phyloP scores from a whole-genome alignment of 2,329 filamentous ascomycete genomes.

The Alternaria ventricosa region DNA sequence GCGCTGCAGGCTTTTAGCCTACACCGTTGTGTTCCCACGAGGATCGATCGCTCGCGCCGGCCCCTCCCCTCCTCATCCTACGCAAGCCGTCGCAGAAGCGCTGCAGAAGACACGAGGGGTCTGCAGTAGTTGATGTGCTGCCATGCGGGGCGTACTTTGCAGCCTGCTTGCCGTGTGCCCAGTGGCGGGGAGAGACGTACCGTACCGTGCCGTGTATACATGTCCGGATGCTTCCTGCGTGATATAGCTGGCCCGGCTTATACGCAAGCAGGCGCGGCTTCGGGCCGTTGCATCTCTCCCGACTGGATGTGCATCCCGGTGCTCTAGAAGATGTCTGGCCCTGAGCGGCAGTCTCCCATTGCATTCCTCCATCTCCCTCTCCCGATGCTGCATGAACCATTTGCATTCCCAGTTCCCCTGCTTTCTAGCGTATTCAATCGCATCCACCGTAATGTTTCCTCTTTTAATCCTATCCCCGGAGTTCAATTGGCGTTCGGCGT shows the following conservation, averaged over 20 bases:
- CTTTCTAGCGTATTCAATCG: neutral
- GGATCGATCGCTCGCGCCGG: conserved; percentile 4
- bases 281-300: conserved; percentile 20
- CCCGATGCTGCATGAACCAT: neutral
- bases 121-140: neutral
- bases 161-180: neutral
- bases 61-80: neutral
- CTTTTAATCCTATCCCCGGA: neutral
- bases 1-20: conserved; percentile 36
- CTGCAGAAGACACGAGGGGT: neutral
- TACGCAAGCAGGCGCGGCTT: conserved; percentile 11
- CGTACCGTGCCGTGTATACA: neutral
- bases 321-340: neutral
- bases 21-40: neutral
- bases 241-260: conserved; percentile 1
- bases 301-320: neutral
- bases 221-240: neutral
- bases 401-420: neutral
- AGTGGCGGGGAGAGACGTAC: neutral
- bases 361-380: neutral
- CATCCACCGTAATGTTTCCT: neutral
- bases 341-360: neutral
- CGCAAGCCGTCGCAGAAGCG: neutral
- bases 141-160: neutral
- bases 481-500: neutral